Conservation (phyloP, 1,284 basidiomycete species). For the Ustilago trichophora region DNA sequence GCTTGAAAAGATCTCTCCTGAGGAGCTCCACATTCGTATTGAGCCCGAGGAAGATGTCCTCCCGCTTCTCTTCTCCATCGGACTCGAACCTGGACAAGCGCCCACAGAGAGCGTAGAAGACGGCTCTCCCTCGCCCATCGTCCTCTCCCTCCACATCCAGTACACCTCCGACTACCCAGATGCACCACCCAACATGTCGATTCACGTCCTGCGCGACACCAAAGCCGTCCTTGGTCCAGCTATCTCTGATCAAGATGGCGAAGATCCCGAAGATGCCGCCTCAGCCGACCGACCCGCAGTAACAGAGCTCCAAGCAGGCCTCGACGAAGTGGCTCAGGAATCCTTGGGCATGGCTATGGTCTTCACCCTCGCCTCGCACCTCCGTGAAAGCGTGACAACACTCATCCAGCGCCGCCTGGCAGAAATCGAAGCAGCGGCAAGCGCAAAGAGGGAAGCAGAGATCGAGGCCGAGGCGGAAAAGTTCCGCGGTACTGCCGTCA, state of each 20-base stretch:
- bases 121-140: slow-evolving; percentile 72
- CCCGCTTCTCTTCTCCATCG: slow-evolving; percentile 61
- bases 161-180: slow-evolving; percentile 80
- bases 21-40: slow-evolving; percentile 82
- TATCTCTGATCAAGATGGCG: slow-evolving; percentile 13
- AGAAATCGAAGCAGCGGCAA: slow-evolving; percentile 69
- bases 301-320: slow-evolving; percentile 67
- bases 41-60: slow-evolving; percentile 83
- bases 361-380: slow-evolving; percentile 87
- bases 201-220: slow-evolving; percentile 73
- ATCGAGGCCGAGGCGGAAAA: slow-evolving; percentile 86
- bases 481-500: slow-evolving; percentile 89
- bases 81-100: slow-evolving; percentile 27
- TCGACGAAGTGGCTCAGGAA: slow-evolving; percentile 79
- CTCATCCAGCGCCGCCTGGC: slow-evolving; percentile 71
- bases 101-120: slow-evolving; percentile 40
- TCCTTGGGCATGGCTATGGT: slow-evolving; percentile 97
- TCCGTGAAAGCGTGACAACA: slow-evolving; percentile 80
- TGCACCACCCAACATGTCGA: slow-evolving; percentile 77
- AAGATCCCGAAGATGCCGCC: neutral
- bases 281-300: slow-evolving; percentile 15
- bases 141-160: slow-evolving; percentile 76
- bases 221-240: slow-evolving; percentile 40
- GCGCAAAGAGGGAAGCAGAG: slow-evolving; percentile 77
- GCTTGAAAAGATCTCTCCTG: slow-evolving; percentile 86